Evolutionary conservation across 2,329 filamentous ascomycete species (phyloP).

Genomic region (Cladosporium colombiae): DNA sequence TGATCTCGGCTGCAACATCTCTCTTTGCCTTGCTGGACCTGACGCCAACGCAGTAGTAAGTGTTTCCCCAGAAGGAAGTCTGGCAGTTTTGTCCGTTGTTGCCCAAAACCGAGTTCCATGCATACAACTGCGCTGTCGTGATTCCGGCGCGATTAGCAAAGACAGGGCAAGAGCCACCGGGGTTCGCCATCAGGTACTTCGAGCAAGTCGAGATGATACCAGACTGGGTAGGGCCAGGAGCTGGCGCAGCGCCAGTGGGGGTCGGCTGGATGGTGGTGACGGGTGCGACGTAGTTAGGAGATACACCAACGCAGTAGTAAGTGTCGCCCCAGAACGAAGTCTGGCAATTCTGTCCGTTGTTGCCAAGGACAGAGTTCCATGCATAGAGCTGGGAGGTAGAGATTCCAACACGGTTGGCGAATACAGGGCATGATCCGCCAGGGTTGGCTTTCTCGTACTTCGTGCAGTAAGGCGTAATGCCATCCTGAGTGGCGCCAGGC

Average conservation of each 20-base stretch:
- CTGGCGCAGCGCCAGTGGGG: slow-evolving; percentile 23
- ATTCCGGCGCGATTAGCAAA: slow-evolving; percentile 34
- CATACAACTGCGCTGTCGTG: slow-evolving; percentile 31
- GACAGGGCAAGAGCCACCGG: slow-evolving; percentile 30
- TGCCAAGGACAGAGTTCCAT: slow-evolving; percentile 24
- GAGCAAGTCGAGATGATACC: slow-evolving; percentile 32
- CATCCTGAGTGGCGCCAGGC: slow-evolving; percentile 30
- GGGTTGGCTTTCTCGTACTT: slow-evolving; percentile 21
- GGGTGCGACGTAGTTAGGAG: slow-evolving; percentile 18
- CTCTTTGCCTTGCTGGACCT: slow-evolving; percentile 17
- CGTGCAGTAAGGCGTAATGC: slow-evolving; percentile 31
- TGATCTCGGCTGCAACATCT: slow-evolving; percentile 8
- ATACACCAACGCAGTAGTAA: slow-evolving; percentile 24
- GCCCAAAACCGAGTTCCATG: slow-evolving; percentile 36
- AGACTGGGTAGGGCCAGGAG: slow-evolving; percentile 31
- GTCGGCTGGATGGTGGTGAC: slow-evolving; percentile 19
- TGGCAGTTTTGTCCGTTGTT: slow-evolving; percentile 24
- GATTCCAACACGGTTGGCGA: slow-evolving; percentile 14
- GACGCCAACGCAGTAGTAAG: slow-evolving; percentile 26
- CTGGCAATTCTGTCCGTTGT: slow-evolving; percentile 23
- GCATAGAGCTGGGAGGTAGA: slow-evolving; percentile 17
- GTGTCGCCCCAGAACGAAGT: slow-evolving; percentile 22
- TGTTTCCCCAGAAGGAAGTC: slow-evolving; percentile 24
- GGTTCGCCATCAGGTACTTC: slow-evolving; percentile 30
- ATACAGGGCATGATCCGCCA: slow-evolving; percentile 12